Percentiles rank a stretch among this genome's conserved stretches.
Evolutionary conservation across 306 rosid species (phyloP).

Genomic region (Pyrus pyrifolia): DNA sequence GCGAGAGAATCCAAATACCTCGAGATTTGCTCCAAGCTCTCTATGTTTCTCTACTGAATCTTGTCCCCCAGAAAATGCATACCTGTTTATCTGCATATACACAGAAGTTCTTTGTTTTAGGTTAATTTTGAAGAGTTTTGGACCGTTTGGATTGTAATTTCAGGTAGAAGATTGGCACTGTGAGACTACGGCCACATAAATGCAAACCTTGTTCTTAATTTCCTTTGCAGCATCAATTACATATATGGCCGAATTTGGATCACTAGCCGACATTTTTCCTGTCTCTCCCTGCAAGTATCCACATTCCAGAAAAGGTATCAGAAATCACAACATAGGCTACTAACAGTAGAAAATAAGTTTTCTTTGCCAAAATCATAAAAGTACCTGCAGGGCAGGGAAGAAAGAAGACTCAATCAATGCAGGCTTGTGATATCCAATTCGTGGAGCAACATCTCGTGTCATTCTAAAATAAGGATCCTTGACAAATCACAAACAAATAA

Average conservation of each 20-base stretch:
- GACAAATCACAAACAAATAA: constrained; percentile 20
- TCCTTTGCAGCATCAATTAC: constrained; percentile 89
- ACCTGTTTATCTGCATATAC: constrained; percentile 56
- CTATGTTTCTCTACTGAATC: constrained; percentile 87
- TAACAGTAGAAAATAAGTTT: not conserved
- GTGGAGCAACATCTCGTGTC: constrained; percentile 97
- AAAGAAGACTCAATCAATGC: constrained; percentile 82
- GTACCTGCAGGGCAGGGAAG: constrained; percentile 95
- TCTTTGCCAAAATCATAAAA: constrained; percentile 1
- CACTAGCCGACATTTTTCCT: constrained; percentile 98
- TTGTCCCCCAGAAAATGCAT: constrained; percentile 96
- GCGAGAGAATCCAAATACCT: constrained; percentile 32
- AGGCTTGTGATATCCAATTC: constrained; percentile 70
- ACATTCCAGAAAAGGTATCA: constrained; percentile 14
- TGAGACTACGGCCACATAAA: not conserved
- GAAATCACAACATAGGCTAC: not conserved
- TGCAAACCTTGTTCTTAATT: constrained; percentile 68
- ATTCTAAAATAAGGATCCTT: constrained; percentile 98
- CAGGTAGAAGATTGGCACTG: not conserved
- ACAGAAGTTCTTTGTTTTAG: constrained; percentile 2
- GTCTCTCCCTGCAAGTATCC: constrained; percentile 75
- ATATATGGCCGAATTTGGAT: constrained; percentile 93
- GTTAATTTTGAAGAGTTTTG: not conserved
- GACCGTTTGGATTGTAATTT: not conserved
- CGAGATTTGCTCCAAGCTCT: constrained; percentile 79